These are phyloP conservation scores for Nepenthes alata DNA, from an alignment of 179 eudicot species.

Conservation along the genomic window DNA sequence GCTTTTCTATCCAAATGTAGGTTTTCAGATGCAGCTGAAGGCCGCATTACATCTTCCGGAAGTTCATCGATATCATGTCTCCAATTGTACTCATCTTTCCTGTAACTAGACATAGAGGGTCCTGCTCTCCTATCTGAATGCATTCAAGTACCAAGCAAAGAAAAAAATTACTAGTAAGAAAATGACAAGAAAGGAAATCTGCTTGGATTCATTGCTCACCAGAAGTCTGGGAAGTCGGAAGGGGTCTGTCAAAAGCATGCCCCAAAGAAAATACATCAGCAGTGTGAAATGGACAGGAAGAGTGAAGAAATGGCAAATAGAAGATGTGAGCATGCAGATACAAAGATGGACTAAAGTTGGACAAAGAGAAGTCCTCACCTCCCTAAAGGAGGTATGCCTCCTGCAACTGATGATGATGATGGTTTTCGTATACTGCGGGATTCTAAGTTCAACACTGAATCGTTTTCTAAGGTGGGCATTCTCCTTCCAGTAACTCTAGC, in stretches of 20 bases:
- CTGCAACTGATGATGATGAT: conserved; percentile 66
- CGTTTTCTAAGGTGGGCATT: conserved; percentile 36
- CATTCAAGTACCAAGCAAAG: background rate
- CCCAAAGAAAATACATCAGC: conserved; percentile 1
- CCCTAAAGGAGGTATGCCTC: conserved; percentile 86
- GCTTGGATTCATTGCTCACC: conserved; percentile 34
- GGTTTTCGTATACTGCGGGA: conserved; percentile 58
- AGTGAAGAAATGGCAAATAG: conserved; percentile 1
- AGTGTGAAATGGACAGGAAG: background rate
- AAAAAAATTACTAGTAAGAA: background rate
- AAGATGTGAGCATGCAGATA: background rate
- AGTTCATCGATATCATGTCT: conserved; percentile 69
- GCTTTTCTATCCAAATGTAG: conserved; percentile 91
- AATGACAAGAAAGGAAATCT: background rate
- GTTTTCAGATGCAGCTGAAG: conserved; percentile 79
- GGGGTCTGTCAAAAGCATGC: conserved; percentile 36
- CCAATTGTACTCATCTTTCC: conserved; percentile 83
- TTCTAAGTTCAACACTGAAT: conserved; percentile 50
- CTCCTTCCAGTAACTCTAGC: conserved; percentile 62
- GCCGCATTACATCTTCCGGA: conserved; percentile 66
- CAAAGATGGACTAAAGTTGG: background rate
- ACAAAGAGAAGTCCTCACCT: conserved; percentile 31
- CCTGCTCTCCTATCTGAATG: conserved; percentile 72
- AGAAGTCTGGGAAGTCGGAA: conserved; percentile 61
- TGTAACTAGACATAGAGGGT: conserved; percentile 59